Evolutionary conservation across 1,139 yeast genomes (phyloP), one percentile per base, ranked within the genome.

Genomic region (Candida glucosophila): DNA sequence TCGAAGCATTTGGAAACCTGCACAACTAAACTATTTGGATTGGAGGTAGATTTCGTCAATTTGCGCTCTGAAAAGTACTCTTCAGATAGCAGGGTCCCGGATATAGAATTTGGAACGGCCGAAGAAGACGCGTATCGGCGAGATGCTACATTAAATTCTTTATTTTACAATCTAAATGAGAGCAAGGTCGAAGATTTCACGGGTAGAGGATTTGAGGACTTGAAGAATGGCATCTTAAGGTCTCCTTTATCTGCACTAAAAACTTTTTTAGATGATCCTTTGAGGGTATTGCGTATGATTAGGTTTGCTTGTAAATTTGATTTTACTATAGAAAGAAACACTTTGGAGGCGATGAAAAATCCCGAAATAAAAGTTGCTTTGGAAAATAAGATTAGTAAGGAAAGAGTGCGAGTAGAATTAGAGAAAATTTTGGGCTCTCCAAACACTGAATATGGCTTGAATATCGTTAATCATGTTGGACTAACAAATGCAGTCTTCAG

Each of bases 1-100:
- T 81, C 94, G 1, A 92, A 90, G 54, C 99, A 90, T 55, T 58
- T 90, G 39, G 99, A 92, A 44, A 92, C 98, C 1, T 93, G 97
- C 22, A 90, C 97, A 5, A 86, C 96, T 3, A 79, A 75, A 42
- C 54, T 90, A 12, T 82, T 69, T 47, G 93, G 77, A 0, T 52
- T 79, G 15, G 95, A 85, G 41, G 72, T 90, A 26, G 99, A 90
- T 53, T 85, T 90, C 50, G 98, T 92, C 27, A 90, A 90, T 48
- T 59, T 90, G 35, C 60, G 99, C 35, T 77, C 80, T 21, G 98
- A 92, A 45, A 80, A 73, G 42, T 92, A 90, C 45, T 75, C 93
- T 0, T 71, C 66, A 13, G 78, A 77, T 23, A 80, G 94, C 32
- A 58, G 98, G 29, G 85, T 90, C 12, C 98, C 99, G 0, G 51